phyloP scores from a whole-genome alignment of 2,329 filamentous ascomycete species.

The Botrytis elliptica region DNA sequence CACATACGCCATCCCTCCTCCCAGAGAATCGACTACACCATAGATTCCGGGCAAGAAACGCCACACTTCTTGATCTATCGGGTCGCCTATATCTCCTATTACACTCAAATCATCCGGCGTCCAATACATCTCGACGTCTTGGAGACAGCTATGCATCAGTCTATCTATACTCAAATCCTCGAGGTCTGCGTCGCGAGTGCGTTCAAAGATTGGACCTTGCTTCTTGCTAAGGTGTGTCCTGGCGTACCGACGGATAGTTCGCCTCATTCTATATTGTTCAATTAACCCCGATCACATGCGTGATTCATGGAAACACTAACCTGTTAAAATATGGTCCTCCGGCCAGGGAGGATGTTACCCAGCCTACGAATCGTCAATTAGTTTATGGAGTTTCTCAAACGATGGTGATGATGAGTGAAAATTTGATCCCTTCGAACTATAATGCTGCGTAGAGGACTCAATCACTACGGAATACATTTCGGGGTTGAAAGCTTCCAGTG shows the following conservation, averaged over 20 bases:
- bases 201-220: neutral
- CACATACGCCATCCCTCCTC: neutral
- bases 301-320: neutral
- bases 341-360: neutral
- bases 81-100: neutral
- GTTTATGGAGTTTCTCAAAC: neutral
- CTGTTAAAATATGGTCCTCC: neutral
- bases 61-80: neutral
- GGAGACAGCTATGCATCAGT: neutral
- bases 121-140: neutral
- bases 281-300: neutral
- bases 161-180: neutral
- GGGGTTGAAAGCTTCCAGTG: neutral
- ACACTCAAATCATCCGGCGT: neutral
- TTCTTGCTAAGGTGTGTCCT: neutral
- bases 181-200: neutral
- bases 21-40: neutral
- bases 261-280: neutral
- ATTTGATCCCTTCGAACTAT: neutral
- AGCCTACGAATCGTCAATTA: neutral
- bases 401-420: neutral
- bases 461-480: neutral
- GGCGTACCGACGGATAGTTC: neutral
- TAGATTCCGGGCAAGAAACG: neutral
- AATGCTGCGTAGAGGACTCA: neutral